Evolutionary conservation across 768 basidiomycete species (phyloP), one percentile per base, ranked within the genome.

Genomic region (Boletus rex-veris): DNA sequence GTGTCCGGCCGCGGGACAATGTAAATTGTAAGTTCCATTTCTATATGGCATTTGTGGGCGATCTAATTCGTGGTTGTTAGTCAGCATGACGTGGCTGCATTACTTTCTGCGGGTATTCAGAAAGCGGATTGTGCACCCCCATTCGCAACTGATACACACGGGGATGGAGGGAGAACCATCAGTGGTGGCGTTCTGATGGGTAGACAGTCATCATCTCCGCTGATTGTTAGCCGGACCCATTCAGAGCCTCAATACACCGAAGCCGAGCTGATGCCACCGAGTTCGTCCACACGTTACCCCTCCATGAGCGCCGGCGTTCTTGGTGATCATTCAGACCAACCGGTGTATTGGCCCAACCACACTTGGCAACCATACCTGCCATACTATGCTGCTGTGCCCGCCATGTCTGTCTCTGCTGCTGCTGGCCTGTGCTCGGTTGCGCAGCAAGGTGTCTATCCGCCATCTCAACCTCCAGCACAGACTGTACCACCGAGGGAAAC

Each of bases 1-100:
- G 71, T 79, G 77, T 59, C 77, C 74, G 4, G 61, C 71, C 14
- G 77, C 75, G 15, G 68, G 72, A 35, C 58, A 66, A 7, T 79
- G 75, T 57, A 71, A 62, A 54, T 76, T 77, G 79, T 78, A 62
- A 60, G 75, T 3, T 33, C 62, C 30, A 6, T 48, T 48, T 33
- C 42, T 57, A 26, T 50, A 26, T 50, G 35, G 14, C 28, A 33
- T 7, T 40, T 31, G 24, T 48, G 16, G 28, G 26, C 24, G 36
- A 48, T 48, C 42, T 53, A 33, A 56, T 41, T 5, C 16, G 28
- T 47, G 21, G 10, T 49, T 7, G 26, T 38, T 42, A 63, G 64
- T 54, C 50, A 57, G 7, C 70, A 59, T 45, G 63, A 66, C 56
- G 62, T 59, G 48, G 48, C 60, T 37, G 48, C 45, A 30, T 45